A percentile compares a stretch with the other conserved stretches of the same genome.
Evolutionary conservation across 108 stramenopile species (phyloP).

Genomic region (Bacterosira constricta): DNA sequence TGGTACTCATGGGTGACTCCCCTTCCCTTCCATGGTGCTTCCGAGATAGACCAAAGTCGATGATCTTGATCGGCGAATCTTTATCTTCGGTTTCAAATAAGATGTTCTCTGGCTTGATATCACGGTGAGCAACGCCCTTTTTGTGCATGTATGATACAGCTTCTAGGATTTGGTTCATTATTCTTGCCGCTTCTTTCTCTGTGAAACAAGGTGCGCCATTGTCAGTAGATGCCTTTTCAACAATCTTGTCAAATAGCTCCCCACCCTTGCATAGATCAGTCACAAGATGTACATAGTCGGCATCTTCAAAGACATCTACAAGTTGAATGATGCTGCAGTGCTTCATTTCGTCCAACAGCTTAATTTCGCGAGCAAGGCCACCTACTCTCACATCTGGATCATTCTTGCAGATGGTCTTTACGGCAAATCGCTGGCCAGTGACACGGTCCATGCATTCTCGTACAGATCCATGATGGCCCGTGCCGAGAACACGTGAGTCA

Average conservation of each 20-base stretch:
- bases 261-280: constrained; percentile 90
- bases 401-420: constrained; percentile 24
- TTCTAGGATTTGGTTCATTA: constrained; percentile 55
- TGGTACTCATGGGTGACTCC: constrained; percentile 39
- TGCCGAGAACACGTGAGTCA: constrained; percentile 16
- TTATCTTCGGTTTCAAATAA: constrained; percentile 53
- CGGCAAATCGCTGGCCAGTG: constrained; percentile 24
- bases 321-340: constrained; percentile 77
- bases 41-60: constrained; percentile 76
- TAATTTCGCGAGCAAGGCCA: constrained; percentile 51
- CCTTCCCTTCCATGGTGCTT: constrained; percentile 8
- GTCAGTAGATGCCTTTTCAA: constrained; percentile 58
- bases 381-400: constrained; percentile 4
- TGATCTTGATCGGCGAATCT: constrained; percentile 60
- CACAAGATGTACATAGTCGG: constrained; percentile 82
- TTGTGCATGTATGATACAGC: constrained; percentile 81
- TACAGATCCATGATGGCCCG: constrained; percentile 28
- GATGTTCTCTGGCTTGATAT: constrained; percentile 88
- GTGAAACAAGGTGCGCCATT: constrained; percentile 32
- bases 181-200: constrained; percentile 59
- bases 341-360: constrained; percentile 61
- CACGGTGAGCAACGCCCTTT: constrained; percentile 59
- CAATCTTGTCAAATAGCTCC: constrained; percentile 94
- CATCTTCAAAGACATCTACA: constrained; percentile 91
- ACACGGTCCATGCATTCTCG: constrained; percentile 23